Conservation (phyloP, 371 early-diverging fungal genomes). For the Apophysomyces trapeziformis region DNA sequence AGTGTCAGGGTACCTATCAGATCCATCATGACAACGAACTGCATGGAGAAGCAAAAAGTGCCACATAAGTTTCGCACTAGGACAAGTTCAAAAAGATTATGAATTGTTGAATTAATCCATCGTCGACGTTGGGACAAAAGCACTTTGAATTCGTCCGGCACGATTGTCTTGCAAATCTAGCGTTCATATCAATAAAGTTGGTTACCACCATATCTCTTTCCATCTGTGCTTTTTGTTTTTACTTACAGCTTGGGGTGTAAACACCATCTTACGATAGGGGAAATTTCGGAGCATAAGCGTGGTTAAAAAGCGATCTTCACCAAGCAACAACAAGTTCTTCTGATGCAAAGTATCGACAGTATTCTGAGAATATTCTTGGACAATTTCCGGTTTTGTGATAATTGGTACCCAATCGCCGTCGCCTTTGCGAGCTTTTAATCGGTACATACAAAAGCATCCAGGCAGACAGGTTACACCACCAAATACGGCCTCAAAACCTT, state of each 20-base stretch:
- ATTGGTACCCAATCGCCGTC: constrained; percentile 73
- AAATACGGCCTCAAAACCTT: constrained; percentile 94
- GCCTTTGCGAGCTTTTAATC: constrained; percentile 73
- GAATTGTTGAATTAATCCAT: constrained; percentile 92
- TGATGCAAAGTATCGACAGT: constrained; percentile 91
- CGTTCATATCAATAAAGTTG: constrained; percentile 9
- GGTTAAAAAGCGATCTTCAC: constrained; percentile 95
- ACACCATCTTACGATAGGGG: constrained; percentile 89
- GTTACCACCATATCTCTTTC: neutral
- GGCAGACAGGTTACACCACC: constrained; percentile 98
- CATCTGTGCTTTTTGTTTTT: neutral
- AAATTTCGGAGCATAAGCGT: constrained; percentile 94
- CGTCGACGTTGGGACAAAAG: constrained; percentile 85
- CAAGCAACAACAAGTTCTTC: constrained; percentile 92
- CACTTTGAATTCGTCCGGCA: constrained; percentile 78
- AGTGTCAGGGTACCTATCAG: constrained; percentile 81
- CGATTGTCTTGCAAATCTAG: constrained; percentile 75
- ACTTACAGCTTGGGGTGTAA: constrained; percentile 85
- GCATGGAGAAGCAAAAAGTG: constrained; percentile 89
- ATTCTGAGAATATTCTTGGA: constrained; percentile 88
- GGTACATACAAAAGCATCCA: constrained; percentile 95
- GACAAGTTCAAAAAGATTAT: constrained; percentile 83
- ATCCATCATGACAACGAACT: constrained; percentile 86
- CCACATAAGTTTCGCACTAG: constrained; percentile 85
- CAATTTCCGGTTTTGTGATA: constrained; percentile 84